phyloP scores from a whole-genome alignment of 495 filamentous ascomycete species.

The Aspergillus carlsbadensis region DNA sequence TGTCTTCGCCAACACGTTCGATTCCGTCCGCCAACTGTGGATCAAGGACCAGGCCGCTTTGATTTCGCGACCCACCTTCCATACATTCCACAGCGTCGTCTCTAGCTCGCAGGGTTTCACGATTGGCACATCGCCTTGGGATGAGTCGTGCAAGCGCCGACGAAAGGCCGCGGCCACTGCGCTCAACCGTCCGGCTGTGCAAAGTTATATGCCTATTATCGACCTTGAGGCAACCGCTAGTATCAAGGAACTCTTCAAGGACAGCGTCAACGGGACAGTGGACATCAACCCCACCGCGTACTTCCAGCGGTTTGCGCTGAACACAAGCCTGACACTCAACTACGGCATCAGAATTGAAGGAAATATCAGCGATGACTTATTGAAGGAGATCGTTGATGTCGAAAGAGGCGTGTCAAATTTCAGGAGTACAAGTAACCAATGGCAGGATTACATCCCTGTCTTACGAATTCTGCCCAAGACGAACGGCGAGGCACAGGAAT shows the following conservation, averaged over 20 bases:
- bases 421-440: conserved; percentile 66
- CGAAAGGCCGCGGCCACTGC: conserved; percentile 71
- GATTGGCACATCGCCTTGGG: conserved; percentile 73
- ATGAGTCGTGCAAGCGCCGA: conserved; percentile 68
- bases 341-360: conserved; percentile 64
- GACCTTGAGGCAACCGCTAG: conserved; percentile 64
- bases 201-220: conserved; percentile 71
- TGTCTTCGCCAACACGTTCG: conserved; percentile 68
- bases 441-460: conserved; percentile 68
- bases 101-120: conserved; percentile 70
- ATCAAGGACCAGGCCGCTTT: conserved; percentile 70
- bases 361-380: conserved; percentile 54
- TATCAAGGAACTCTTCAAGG: conserved; percentile 62
- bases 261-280: conserved; percentile 52
- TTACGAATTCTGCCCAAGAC: conserved; percentile 56
- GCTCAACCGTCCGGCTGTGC: conserved; percentile 63
- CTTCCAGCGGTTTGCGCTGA: conserved; percentile 67
- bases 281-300: conserved; percentile 66
- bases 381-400: conserved; percentile 62
- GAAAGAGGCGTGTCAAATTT: conserved; percentile 64
- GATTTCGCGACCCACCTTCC: conserved; percentile 66
- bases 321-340: conserved; percentile 65
- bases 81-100: conserved; percentile 72
- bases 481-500: conserved; percentile 53
- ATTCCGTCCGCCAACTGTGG: conserved; percentile 66